Base-by-base conservation (phyloP, 352 stramenopile species). In the Aphanomyces astaci region DNA sequence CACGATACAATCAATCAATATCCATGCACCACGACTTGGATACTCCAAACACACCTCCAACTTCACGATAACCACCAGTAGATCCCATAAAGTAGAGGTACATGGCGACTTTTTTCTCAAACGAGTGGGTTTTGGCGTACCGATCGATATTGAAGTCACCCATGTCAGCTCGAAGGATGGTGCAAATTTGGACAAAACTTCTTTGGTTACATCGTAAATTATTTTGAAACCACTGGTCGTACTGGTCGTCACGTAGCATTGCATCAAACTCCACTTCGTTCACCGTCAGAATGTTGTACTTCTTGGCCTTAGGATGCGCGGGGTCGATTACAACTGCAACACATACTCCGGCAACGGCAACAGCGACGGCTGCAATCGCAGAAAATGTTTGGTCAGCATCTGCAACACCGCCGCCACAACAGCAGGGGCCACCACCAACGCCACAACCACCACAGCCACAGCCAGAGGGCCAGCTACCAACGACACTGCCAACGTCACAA, bases 1-100 rank as follows among this genome's bases (percentile, higher is more conserved):
- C 9, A 22, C 15, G 13, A 36, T 10, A 39, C n/a, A n/a, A n/a
- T n/a, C n/a, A n/a, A n/a, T n/a, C n/a, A n/a, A n/a, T n/a, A n/a
- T n/a, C 45, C 17, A 53, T 22, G 19, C 45, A 32, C 52, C 52
- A 60, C 52, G 52, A 60, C 30, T 60, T 60, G 30, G 15, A 60
- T 7, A 60, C 30, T 1, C 52, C 52, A 10, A 60, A 36, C 10
- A 27, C 52, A 27, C 1, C 52, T 15, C 9, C 52, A 15, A 28
- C 3, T 28, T 60, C 52, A 27, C 52, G 52, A 2, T 60, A 60
- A 28, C 52, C 52, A 10, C 52, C 52, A 5, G 10, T 28, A n/a
- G 15, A 31, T 7, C 52, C 4, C 10, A 60, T 4, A 22, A 31
- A 33, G 27, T 40, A 60, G 7, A 60, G 52, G 24, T 39, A 10